Evolutionary conservation across 371 early-diverging fungal species (phyloP).

Genomic region (Coemansia sp.): DNA sequence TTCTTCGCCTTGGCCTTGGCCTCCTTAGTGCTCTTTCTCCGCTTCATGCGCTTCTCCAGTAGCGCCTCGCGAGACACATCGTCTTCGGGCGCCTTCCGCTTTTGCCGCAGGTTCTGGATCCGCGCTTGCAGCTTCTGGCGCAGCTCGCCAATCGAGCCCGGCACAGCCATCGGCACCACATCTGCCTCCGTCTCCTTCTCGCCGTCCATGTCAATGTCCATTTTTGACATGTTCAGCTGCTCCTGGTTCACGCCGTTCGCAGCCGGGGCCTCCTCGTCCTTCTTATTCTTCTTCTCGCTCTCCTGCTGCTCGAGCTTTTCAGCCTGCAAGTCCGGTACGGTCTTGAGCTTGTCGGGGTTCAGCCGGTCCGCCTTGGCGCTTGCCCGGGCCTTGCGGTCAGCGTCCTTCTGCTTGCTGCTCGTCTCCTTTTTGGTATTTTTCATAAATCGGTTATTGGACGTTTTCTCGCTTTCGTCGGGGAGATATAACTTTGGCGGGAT

Average conservation of each 20-base stretch:
- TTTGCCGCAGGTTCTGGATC: conserved; percentile 66
- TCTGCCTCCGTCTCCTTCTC: conserved; percentile 15
- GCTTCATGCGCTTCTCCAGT: conserved; percentile 72
- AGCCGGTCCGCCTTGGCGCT: conserved; percentile 34
- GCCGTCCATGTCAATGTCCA: conserved; percentile 35
- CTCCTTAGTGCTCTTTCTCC: conserved; percentile 72
- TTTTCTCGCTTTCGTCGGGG: conserved; percentile 41
- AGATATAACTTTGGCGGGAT: conserved; percentile 53
- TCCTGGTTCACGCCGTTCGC: background rate
- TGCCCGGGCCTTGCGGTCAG: conserved; percentile 38
- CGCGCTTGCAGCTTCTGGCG: conserved; percentile 69
- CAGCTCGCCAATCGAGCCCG: conserved; percentile 64
- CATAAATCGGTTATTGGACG: conserved; percentile 38
- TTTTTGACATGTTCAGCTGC: conserved; percentile 17
- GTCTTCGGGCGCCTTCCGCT: conserved; percentile 63
- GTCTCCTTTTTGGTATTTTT: conserved; percentile 51
- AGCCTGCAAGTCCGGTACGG: conserved; percentile 43
- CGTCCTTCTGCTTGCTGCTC: conserved; percentile 29
- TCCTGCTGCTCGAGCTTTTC: conserved; percentile 29
- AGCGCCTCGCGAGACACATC: conserved; percentile 69
- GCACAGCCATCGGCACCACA: conserved; percentile 42
- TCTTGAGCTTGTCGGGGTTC: conserved; percentile 44
- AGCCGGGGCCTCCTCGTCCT: too few relatives aligned
- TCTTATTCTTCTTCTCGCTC: conserved; percentile 2
- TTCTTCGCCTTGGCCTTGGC: conserved; percentile 63